Evolutionary conservation across 768 basidiomycete species (phyloP).

Genomic region (Mycena haematopus): DNA sequence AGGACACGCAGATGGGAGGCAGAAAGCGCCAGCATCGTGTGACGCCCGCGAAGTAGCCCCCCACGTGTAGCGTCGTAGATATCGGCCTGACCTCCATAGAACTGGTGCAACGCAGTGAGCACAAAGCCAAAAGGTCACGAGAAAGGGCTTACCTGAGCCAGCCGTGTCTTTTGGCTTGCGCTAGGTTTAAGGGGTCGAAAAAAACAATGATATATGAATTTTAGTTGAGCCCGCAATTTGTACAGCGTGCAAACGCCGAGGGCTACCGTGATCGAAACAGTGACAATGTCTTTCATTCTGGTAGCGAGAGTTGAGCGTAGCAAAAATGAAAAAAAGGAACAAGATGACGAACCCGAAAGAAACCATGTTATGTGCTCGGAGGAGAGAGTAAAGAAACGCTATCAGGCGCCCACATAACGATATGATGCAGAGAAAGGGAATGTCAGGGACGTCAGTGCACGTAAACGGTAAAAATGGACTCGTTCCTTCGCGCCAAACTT

Average conservation of each 20-base stretch:
- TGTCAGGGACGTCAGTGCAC: neutral
- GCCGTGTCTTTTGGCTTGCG: neutral
- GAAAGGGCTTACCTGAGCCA: neutral
- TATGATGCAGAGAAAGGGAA: no score
- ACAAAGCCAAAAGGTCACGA: neutral
- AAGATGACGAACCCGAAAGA: neutral
- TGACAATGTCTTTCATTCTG: neutral
- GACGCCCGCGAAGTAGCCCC: neutral
- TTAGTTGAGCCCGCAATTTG: neutral
- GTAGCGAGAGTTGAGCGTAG: neutral
- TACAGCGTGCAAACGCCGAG: neutral
- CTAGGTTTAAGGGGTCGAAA: neutral
- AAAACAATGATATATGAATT: neutral
- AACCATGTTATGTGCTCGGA: neutral
- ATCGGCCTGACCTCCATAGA: neutral
- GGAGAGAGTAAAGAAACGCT: neutral
- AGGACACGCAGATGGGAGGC: conserved; percentile 65
- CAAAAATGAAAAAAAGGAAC: neutral
- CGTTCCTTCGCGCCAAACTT: no score
- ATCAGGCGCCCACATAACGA: neutral
- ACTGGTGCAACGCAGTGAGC: neutral
- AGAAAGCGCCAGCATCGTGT: conserved; percentile 46
- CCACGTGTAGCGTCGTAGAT: neutral
- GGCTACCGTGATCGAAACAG: neutral
- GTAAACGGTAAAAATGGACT: no score